Percentiles rank a stretch among this genome's conserved stretches.
phyloP scores from a whole-genome alignment of 1,284 basidiomycete species.

The Thelephora terrestris region DNA sequence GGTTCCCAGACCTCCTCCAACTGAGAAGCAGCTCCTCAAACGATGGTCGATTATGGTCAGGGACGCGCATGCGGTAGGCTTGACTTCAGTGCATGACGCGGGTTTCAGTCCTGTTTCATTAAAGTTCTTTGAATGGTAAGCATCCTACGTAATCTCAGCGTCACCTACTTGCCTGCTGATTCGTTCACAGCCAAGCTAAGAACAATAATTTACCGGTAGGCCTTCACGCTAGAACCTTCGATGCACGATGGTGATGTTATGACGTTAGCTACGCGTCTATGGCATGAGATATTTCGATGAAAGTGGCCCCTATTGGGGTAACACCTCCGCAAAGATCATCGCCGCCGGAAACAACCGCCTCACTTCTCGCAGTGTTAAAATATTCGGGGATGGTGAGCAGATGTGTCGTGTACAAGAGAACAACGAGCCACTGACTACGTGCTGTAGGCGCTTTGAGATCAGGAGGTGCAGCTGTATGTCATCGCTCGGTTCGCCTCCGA shows the following conservation, averaged over 20 bases:
- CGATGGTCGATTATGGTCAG: conserved; percentile 56
- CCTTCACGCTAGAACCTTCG: conserved; percentile 6
- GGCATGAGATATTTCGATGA: conserved; percentile 68
- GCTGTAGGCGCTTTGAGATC: conserved; percentile 75
- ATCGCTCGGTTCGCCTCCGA: background rate
- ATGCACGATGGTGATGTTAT: conserved; percentile 24
- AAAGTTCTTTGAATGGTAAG: conserved; percentile 62
- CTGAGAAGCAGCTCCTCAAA: conserved; percentile 50
- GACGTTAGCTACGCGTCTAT: conserved; percentile 57
- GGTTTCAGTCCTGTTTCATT: conserved; percentile 61
- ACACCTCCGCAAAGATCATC: conserved; percentile 47
- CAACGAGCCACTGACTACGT: background rate
- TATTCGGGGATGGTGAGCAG: conserved; percentile 71
- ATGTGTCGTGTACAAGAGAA: background rate
- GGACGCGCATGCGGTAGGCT: conserved; percentile 60
- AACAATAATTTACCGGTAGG: conserved; percentile 52
- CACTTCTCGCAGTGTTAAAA: conserved; percentile 75
- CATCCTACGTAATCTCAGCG: conserved; percentile 1
- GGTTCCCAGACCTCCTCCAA: conserved; percentile 52
- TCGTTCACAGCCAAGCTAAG: conserved; percentile 42
- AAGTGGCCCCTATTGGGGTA: conserved; percentile 68
- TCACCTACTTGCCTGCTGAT: conserved; percentile 9
- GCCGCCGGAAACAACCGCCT: conserved; percentile 50
- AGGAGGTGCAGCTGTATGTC: conserved; percentile 76
- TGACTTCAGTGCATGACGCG: conserved; percentile 82